phyloP scores from a whole-genome alignment of 495 filamentous ascomycete species.

The Aspergillus coremiiformis region DNA sequence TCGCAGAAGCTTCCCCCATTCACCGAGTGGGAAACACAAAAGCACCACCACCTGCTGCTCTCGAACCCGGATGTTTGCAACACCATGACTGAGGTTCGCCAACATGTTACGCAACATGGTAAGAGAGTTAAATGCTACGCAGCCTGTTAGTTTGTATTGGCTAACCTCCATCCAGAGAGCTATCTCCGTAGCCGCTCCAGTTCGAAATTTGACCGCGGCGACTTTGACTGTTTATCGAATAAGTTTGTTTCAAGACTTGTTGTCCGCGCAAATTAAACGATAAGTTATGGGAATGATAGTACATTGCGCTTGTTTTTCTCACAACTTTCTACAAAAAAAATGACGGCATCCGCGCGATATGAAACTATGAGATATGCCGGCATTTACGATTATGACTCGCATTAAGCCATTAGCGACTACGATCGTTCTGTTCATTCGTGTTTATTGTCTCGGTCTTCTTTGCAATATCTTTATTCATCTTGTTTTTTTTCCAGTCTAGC shows the following conservation, averaged over 20 bases:
- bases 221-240: constrained; percentile 90
- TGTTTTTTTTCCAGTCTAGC: constrained; percentile 17
- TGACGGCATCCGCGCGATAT: constrained; percentile 16
- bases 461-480: constrained; percentile 10
- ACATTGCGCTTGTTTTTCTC: background rate
- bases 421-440: constrained; percentile 14
- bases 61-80: constrained; percentile 86
- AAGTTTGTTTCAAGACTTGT: constrained; percentile 91
- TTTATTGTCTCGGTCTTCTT: constrained; percentile 10
- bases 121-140: background rate
- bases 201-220: constrained; percentile 75
- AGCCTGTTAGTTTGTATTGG: background rate
- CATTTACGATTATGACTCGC: constrained; percentile 24
- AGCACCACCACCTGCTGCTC: constrained; percentile 78
- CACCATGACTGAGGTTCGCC: constrained; percentile 86
- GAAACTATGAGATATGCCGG: constrained; percentile 23
- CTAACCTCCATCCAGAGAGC: constrained; percentile 43
- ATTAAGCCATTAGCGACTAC: constrained; percentile 18
- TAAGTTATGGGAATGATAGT: constrained; percentile 22
- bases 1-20: constrained; percentile 88
- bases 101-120: constrained; percentile 87
- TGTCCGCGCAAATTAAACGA: constrained; percentile 76
- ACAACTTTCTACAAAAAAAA: constrained; percentile 3
- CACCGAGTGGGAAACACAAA: constrained; percentile 81
- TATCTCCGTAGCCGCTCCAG: constrained; percentile 50